These are phyloP conservation scores for Mimosa bimucronata DNA, from an alignment of 306 rosid species.

Conservation along the genomic window DNA sequence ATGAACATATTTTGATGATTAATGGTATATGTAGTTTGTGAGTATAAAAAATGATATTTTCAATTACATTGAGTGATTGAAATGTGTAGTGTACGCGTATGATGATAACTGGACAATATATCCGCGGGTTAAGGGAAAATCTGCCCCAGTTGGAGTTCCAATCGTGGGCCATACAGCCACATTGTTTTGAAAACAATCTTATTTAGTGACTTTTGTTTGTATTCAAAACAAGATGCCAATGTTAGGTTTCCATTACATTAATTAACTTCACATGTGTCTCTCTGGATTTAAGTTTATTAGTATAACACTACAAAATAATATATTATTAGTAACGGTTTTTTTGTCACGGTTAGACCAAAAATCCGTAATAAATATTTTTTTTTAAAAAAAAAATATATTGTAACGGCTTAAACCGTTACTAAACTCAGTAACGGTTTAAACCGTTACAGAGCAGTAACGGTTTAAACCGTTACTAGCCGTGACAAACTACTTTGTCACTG, in stretches of 20 bases:
- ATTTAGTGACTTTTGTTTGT: conserved; percentile 61
- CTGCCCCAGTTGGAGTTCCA: background rate
- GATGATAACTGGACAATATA: background rate
- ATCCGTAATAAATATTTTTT: too few species aligned
- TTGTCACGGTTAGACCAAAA: too few species aligned
- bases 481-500: too few species aligned
- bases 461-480: too few species aligned
- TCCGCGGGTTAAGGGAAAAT: background rate
- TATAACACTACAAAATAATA: background rate
- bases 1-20: too few species aligned
- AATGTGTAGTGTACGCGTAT: background rate
- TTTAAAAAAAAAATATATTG: too few species aligned
- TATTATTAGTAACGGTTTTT: too few species aligned
- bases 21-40: too few species aligned
- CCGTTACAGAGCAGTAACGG: too few species aligned
- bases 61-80: background rate
- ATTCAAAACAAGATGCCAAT: conserved; percentile 59
- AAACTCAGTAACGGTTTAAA: too few species aligned
- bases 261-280: background rate
- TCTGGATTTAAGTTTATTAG: background rate
- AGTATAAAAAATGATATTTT: background rate
- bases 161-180: conserved; percentile 48
- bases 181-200: conserved; percentile 41
- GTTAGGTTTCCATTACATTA: conserved; percentile 68
- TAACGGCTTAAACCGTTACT: too few species aligned